These are phyloP conservation scores for Aspergillus aculeatus DNA, from an alignment of 2,329 filamentous ascomycete species.

Conservation along the genomic window DNA sequence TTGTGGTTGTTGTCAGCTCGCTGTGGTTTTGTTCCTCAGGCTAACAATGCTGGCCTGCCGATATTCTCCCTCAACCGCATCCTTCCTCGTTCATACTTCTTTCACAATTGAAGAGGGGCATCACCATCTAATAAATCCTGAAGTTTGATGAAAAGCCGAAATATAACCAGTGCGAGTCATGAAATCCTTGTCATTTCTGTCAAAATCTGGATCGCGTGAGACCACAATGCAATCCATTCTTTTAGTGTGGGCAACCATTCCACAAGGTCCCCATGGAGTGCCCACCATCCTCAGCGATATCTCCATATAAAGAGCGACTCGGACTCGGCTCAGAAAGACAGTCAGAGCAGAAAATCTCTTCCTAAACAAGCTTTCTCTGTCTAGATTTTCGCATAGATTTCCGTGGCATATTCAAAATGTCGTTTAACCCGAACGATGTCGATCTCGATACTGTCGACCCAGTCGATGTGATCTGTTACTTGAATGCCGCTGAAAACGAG, in stretches of 20 bases:
- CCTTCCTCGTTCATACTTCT: background rate
- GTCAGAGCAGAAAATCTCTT: background rate
- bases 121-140: background rate
- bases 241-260: background rate
- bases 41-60: background rate
- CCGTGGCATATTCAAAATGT: background rate
- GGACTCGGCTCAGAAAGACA: background rate
- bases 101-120: background rate
- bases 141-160: background rate
- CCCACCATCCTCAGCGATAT: background rate
- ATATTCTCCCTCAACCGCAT: background rate
- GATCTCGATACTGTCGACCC: conserved; percentile 11
- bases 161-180: background rate
- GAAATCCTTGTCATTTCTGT: background rate
- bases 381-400: background rate
- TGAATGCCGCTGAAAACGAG: conserved; percentile 10
- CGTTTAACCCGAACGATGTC: conserved; percentile 11
- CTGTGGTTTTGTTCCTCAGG: background rate
- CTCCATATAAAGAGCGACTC: background rate
- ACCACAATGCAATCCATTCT: background rate
- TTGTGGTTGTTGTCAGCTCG: too few relatives aligned
- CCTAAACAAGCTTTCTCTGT: background rate
- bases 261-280: conserved; percentile 4
- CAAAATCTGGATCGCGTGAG: background rate
- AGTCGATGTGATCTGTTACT: conserved; percentile 10